A percentile compares a stretch with the other conserved stretches of the same genome.
phyloP scores from a whole-genome alignment of 2,329 filamentous ascomycete species.

The Dothidotthia symphoricarpi region DNA sequence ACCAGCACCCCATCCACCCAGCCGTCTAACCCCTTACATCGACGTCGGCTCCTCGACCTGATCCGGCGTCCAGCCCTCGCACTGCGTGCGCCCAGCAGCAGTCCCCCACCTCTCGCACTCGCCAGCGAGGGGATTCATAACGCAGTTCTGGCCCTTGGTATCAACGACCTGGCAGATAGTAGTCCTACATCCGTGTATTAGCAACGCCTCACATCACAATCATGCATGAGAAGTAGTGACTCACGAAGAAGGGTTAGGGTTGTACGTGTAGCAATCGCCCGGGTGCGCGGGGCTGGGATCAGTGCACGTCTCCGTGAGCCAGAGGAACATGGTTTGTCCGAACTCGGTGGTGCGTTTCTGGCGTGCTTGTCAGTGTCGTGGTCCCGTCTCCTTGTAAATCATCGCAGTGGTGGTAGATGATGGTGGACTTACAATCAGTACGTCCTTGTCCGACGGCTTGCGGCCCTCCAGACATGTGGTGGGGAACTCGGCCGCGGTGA shows the following conservation, averaged over 20 bases:
- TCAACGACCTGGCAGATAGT: constrained; percentile 1
- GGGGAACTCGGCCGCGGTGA: constrained; percentile 5
- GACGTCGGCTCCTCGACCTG: constrained; percentile 1
- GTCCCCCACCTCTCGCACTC: constrained; percentile 4
- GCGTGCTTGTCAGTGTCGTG: too few relatives aligned
- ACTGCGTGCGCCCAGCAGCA: background rate
- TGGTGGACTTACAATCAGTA: constrained; percentile 2
- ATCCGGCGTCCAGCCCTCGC: constrained; percentile 2
- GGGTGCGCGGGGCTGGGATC: background rate
- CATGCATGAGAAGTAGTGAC: background rate
- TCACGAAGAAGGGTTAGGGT: constrained; percentile 5
- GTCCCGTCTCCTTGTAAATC: too few relatives aligned
- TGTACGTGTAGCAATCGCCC: constrained; percentile 1
- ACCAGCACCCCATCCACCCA: constrained; percentile 12
- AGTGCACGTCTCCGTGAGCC: constrained; percentile 4
- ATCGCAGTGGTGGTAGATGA: too few relatives aligned
- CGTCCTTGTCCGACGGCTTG: background rate
- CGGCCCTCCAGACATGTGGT: constrained; percentile 3
- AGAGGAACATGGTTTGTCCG: constrained; percentile 5
- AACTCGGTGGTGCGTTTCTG: constrained; percentile 1
- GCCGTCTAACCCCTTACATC: background rate
- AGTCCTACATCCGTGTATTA: background rate
- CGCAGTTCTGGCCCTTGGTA: constrained; percentile 1
- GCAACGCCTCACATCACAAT: background rate
- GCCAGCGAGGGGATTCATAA: background rate